A percentile compares a stretch with the other conserved stretches of the same genome.
Evolutionary conservation across 2,329 filamentous ascomycete species (phyloP).

Genomic region (Phialophora verrucosa): DNA sequence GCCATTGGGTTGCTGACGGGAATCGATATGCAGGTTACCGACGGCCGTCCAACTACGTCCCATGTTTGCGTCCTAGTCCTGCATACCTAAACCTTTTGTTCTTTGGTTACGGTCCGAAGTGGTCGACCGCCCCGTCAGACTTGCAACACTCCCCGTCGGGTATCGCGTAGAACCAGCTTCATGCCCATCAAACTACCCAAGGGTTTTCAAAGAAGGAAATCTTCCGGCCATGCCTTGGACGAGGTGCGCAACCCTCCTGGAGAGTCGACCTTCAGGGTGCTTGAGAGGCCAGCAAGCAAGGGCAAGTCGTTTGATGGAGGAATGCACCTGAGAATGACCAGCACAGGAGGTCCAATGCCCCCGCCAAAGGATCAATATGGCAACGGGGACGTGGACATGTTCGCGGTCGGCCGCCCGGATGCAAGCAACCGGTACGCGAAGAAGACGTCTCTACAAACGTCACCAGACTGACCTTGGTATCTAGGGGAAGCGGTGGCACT

Average conservation of each 20-base stretch:
- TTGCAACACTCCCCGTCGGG: conserved; percentile 21
- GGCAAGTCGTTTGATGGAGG: conserved; percentile 53
- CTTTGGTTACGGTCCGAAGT: conserved; percentile 18
- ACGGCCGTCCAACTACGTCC: conserved; percentile 23
- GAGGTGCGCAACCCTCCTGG: conserved; percentile 48
- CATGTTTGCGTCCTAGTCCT: conserved; percentile 30
- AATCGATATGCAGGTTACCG: conserved; percentile 31
- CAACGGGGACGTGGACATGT: conserved; percentile 45
- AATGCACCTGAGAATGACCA: conserved; percentile 42
- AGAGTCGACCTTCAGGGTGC: conserved; percentile 58
- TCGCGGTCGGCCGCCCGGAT: conserved; percentile 46
- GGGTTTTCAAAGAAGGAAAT: conserved; percentile 60
- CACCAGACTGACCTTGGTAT: conserved; percentile 20
- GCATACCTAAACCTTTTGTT: conserved; percentile 22
- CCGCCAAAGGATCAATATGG: conserved; percentile 44
- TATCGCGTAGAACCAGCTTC: conserved; percentile 37
- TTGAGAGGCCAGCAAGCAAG: conserved; percentile 55
- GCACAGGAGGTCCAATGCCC: conserved; percentile 42
- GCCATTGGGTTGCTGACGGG: conserved; percentile 25
- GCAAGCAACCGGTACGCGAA: conserved; percentile 47
- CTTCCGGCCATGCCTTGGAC: conserved; percentile 60
- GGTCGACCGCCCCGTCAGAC: conserved; percentile 10
- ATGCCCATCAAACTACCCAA: conserved; percentile 65
- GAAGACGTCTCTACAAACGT: background rate
- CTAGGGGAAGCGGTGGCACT: conserved; percentile 57